A percentile compares a stretch with the other conserved stretches of the same genome.
phyloP scores from a whole-genome alignment of 1,284 basidiomycete genomes.

The Sphagnurus paluster region DNA sequence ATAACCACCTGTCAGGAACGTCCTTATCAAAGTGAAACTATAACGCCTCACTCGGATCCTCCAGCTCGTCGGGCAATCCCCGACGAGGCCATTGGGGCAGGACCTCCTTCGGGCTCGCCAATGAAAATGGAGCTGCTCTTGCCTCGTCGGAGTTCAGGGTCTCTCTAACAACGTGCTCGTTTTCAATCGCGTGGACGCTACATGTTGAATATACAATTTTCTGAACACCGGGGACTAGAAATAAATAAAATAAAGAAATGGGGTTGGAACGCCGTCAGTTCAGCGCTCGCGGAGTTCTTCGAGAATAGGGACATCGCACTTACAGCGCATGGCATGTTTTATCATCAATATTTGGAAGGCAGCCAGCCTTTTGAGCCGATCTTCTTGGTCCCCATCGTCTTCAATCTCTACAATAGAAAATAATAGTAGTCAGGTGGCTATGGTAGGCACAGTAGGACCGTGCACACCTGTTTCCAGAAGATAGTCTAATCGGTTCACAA shows the following conservation, averaged over 20 bases:
- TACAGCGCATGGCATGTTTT: conserved; percentile 93
- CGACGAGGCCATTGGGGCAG: conserved; percentile 80
- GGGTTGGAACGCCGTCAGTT: conserved; percentile 13
- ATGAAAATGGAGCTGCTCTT: conserved; percentile 52
- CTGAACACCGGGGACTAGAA: conserved; percentile 59
- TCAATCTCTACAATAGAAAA: conserved; percentile 46
- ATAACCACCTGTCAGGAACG: conserved; percentile 1
- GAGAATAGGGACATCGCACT: conserved; percentile 28
- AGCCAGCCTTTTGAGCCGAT: conserved; percentile 80
- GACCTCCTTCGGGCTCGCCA: conserved; percentile 67
- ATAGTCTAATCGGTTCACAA: conserved; percentile 87
- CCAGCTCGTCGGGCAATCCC: conserved; percentile 68
- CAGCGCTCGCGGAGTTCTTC: conserved; percentile 10
- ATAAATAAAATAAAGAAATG: neutral
- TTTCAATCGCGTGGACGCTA: conserved; percentile 88
- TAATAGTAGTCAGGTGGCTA: too few relatives aligned
- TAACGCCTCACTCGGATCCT: conserved; percentile 38
- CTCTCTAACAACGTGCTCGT: conserved; percentile 73
- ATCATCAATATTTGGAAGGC: conserved; percentile 93
- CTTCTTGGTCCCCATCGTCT: conserved; percentile 54
- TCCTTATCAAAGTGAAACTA: neutral
- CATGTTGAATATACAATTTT: conserved; percentile 97
- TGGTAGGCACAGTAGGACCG: conserved; percentile 10
- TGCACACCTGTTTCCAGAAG: conserved; percentile 70
- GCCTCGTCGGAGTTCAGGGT: conserved; percentile 76